Evolutionary conservation across 305 asterid species (phyloP).

Genomic region (Plantago coronopus): DNA sequence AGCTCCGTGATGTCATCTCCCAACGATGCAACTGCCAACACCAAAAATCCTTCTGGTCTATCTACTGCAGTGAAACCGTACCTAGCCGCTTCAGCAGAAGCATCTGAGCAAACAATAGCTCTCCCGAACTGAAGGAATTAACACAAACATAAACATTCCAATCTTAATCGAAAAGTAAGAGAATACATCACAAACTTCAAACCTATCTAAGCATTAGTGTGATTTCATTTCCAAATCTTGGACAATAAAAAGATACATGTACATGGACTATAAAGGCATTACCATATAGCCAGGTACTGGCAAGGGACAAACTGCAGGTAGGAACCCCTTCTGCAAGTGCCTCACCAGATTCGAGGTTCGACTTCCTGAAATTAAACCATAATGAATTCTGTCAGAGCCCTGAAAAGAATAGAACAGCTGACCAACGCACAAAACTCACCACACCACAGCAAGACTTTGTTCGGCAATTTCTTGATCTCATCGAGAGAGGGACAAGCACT

Average conservation of each 20-base stretch:
- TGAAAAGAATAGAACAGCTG: not conserved
- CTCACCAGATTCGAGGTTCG: slow-evolving; percentile 66
- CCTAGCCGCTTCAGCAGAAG: slow-evolving; percentile 85
- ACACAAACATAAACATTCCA: not conserved
- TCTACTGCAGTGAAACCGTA: slow-evolving; percentile 84
- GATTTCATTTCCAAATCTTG: not conserved
- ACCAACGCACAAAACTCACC: slow-evolving; percentile 37
- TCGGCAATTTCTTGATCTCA: slow-evolving; percentile 59
- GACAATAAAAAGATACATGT: not conserved
- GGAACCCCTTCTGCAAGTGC: slow-evolving; percentile 70
- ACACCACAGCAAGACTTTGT: slow-evolving; percentile 83
- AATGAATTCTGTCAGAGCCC: not conserved
- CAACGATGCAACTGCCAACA: slow-evolving; percentile 75
- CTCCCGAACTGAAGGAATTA: slow-evolving; percentile 55
- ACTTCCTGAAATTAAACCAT: slow-evolving; percentile 35
- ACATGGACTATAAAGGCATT: slow-evolving; percentile 5
- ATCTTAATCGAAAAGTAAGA: too few species aligned
- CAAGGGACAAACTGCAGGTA: slow-evolving; percentile 59
- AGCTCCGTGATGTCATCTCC: slow-evolving; percentile 50
- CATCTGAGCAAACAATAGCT: slow-evolving; percentile 80
- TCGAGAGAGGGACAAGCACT: slow-evolving; percentile 72
- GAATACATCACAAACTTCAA: not conserved
- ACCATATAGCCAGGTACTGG: slow-evolving; percentile 89
- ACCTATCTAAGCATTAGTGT: too few species aligned
- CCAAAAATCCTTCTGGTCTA: slow-evolving; percentile 76